A percentile compares a stretch with the other conserved stretches of the same genome.
Evolutionary conservation across 139 green algal genomes (phyloP).

Genomic region (Coccomyxa sp.): DNA sequence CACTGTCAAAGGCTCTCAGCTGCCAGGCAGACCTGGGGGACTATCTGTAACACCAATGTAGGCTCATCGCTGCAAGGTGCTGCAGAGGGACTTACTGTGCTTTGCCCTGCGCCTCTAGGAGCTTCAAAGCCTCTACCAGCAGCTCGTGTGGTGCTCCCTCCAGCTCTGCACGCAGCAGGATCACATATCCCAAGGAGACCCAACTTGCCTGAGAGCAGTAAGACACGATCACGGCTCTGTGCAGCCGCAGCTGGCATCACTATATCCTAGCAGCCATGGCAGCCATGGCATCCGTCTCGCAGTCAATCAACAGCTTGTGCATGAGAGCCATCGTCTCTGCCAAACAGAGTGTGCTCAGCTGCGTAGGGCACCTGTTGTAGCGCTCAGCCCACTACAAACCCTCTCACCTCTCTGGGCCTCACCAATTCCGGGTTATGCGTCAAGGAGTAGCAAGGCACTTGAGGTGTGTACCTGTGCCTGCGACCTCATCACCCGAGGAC

Average conservation of each 20-base stretch:
- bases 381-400: too few species aligned
- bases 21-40: background rate
- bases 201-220: too few species aligned
- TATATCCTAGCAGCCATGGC: background rate
- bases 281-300: constrained; percentile 8
- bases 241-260: background rate
- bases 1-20: background rate
- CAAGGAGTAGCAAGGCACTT: too few species aligned
- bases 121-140: background rate
- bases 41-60: background rate
- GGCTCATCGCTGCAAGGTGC: background rate
- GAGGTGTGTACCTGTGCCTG: constrained; percentile 56
- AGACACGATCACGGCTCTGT: too few species aligned
- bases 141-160: background rate
- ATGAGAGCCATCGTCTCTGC: too few species aligned
- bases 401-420: too few species aligned
- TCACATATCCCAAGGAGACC: too few species aligned
- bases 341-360: too few species aligned
- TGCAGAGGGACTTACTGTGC: background rate
- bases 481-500: constrained; percentile 41
- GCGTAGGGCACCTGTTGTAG: too few species aligned
- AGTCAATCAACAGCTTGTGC: too few species aligned
- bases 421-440: too few species aligned
- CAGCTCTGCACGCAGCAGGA: background rate
- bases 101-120: background rate